These are phyloP conservation scores for Botrytis cinerea DNA, from an alignment of 2,329 filamentous ascomycete genomes.

Conservation along the genomic window DNA sequence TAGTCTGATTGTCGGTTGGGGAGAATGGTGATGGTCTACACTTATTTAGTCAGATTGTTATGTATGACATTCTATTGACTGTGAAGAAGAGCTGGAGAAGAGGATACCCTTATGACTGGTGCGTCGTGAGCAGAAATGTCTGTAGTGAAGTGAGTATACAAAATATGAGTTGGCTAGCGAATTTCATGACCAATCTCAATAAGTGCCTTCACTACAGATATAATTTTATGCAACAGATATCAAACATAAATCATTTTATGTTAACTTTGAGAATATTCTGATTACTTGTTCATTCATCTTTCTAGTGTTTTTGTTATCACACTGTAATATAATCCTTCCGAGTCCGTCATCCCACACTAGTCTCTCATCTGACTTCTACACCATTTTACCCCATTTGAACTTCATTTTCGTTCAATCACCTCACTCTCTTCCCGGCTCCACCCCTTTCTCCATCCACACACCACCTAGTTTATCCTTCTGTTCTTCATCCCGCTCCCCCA, in stretches of 20 bases:
- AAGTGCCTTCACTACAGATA: not conserved
- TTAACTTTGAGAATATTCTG: not conserved
- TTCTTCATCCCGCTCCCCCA: not conserved
- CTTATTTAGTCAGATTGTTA: not conserved
- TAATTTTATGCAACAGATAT: not conserved
- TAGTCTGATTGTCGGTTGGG: not conserved
- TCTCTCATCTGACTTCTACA: not conserved
- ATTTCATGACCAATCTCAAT: not conserved
- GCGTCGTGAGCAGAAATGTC: not conserved
- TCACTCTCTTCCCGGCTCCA: not conserved
- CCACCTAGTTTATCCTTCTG: too few species aligned
- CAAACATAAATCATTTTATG: not conserved
- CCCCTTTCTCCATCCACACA: not conserved
- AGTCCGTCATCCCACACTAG: not conserved
- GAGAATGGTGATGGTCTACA: not conserved
- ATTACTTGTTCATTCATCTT: slow-evolving; percentile 5
- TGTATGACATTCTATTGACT: not conserved
- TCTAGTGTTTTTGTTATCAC: not conserved
- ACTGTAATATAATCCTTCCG: not conserved
- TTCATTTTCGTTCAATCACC: not conserved
- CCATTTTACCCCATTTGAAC: not conserved
- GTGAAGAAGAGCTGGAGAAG: not conserved
- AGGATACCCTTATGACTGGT: not conserved
- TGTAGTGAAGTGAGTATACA: not conserved
- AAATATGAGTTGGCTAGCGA: not conserved